These are phyloP conservation scores for Acer campestre DNA, from an alignment of 345 rosid species.

Conservation along the genomic window DNA sequence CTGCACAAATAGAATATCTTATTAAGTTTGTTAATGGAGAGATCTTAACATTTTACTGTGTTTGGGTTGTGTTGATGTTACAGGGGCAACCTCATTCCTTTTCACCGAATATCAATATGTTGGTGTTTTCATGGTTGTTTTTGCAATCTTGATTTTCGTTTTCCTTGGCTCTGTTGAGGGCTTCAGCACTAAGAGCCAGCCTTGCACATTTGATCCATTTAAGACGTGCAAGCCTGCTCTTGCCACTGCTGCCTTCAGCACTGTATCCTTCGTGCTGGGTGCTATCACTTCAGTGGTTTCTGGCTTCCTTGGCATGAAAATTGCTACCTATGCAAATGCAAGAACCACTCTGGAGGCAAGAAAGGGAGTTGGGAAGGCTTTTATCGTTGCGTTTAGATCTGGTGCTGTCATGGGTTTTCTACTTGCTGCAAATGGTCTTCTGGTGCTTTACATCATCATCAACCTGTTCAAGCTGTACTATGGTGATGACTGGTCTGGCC, in stretches of 20 bases:
- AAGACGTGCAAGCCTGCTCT: constrained; percentile 82
- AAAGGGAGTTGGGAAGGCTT: constrained; percentile 90
- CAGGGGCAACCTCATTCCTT: constrained; percentile 73
- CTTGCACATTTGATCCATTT: constrained; percentile 60
- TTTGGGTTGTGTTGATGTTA: constrained; percentile 13
- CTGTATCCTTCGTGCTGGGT: constrained; percentile 72
- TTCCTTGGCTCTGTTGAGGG: constrained; percentile 79
- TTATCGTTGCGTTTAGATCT: constrained; percentile 71
- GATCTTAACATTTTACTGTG: background rate
- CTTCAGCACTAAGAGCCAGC: constrained; percentile 64
- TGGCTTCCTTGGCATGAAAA: constrained; percentile 95
- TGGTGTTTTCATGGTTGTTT: constrained; percentile 59
- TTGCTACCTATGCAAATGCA: constrained; percentile 89
- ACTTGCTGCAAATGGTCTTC: constrained; percentile 78
- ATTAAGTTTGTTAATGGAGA: background rate
- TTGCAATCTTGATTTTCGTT: constrained; percentile 56
- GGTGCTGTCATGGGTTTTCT: constrained; percentile 90
- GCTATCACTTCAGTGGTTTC: constrained; percentile 75
- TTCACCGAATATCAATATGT: constrained; percentile 64
- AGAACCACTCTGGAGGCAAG: constrained; percentile 91
- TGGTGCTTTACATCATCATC: constrained; percentile 71
- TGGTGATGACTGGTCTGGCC: constrained; percentile 82
- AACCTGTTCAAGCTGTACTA: constrained; percentile 72
- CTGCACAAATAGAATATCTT: background rate
- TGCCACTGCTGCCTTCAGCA: constrained; percentile 84